Evolutionary conservation across 1,284 basidiomycete species (phyloP).

Genomic region (Cryptococcus hybrid): DNA sequence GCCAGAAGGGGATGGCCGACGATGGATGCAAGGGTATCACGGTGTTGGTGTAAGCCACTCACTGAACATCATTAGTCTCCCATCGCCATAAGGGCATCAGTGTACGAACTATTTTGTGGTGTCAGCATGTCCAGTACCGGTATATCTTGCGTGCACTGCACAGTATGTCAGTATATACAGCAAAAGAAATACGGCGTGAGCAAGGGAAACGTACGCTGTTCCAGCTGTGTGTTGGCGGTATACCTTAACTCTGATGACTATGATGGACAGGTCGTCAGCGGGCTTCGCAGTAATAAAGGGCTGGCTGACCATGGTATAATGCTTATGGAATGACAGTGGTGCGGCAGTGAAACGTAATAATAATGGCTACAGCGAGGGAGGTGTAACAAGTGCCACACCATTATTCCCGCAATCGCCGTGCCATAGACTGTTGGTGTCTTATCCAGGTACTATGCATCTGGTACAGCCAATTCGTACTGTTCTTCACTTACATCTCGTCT

Average conservation of each 20-base stretch:
- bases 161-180: background rate
- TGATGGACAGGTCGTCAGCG: background rate
- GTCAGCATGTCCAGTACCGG: constrained; percentile 92
- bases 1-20: constrained; percentile 84
- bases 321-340: too few relatives aligned
- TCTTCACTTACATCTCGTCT: constrained; percentile 1
- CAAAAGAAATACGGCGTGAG: too few relatives aligned
- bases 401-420: too few relatives aligned
- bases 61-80: constrained; percentile 53
- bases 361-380: too few relatives aligned
- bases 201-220: constrained; percentile 66
- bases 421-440: too few relatives aligned
- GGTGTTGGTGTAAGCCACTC: constrained; percentile 96
- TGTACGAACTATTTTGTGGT: constrained; percentile 80
- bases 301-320: too few relatives aligned
- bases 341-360: too few relatives aligned
- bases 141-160: constrained; percentile 91
- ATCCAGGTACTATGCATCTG: background rate
- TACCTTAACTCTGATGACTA: constrained; percentile 76
- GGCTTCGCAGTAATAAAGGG: too few relatives aligned
- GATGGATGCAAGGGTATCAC: constrained; percentile 89
- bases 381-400: too few relatives aligned
- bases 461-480: background rate
- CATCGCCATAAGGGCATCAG: background rate
- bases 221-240: constrained; percentile 89